These are phyloP conservation scores for Aspergillus tamarii DNA, from an alignment of 2,329 filamentous ascomycete species.

Conservation along the genomic window DNA sequence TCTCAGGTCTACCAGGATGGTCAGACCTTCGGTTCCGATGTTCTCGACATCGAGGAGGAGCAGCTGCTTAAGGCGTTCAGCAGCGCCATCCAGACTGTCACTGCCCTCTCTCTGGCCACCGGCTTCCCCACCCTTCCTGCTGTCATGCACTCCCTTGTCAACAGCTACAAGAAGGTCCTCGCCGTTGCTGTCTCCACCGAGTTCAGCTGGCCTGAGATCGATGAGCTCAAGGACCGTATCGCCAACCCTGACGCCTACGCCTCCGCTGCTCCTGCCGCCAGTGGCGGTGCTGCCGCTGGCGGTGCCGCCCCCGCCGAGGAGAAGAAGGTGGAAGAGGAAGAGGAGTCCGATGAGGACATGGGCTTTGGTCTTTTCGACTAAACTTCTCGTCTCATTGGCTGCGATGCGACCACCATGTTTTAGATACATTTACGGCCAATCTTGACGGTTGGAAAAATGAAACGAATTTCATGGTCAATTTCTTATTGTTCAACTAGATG, in stretches of 20 bases:
- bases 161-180: conserved; percentile 93
- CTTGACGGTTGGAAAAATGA: conserved; percentile 38
- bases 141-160: conserved; percentile 94
- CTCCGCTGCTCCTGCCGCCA: conserved; percentile 73
- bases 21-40: conserved; percentile 81
- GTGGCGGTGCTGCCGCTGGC: conserved; percentile 57
- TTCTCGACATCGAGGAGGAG: conserved; percentile 92
- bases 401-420: conserved; percentile 41
- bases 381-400: conserved; percentile 33
- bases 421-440: conserved; percentile 39
- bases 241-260: conserved; percentile 98
- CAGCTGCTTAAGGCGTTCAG: conserved; percentile 86
- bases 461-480: conserved; percentile 33
- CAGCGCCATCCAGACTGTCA: conserved; percentile 81
- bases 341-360: conserved; percentile 64
- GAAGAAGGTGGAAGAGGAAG: conserved; percentile 67
- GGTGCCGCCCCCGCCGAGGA: conserved; percentile 56
- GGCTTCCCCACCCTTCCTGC: conserved; percentile 97
- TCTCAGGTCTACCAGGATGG: conserved; percentile 96
- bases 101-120: conserved; percentile 85
- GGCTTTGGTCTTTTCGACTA: conserved; percentile 82
- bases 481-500: conserved; percentile 28
- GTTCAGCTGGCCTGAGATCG: conserved; percentile 91
- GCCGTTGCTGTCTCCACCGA: conserved; percentile 89
- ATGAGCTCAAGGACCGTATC: conserved; percentile 98